Evolutionary conservation across 2,329 filamentous ascomycete genomes (phyloP), one percentile per base, ranked within the genome.

Genomic region (Chaetomiaceae sp.): DNA sequence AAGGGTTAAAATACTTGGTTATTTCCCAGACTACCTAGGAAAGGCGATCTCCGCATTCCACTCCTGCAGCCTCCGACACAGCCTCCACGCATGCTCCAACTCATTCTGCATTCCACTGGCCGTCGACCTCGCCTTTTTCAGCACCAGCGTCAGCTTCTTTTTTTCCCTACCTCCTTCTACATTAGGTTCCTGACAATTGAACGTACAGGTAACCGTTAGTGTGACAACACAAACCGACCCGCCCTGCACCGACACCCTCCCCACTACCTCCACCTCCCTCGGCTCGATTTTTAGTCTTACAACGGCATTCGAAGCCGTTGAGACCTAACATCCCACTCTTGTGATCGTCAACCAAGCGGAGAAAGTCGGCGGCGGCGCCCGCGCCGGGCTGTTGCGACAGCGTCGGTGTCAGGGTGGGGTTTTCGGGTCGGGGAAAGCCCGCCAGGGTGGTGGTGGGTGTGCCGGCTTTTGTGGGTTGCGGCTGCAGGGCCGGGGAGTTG

Each of bases 81-180:
- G 59, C 27, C 55, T 25, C 19, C 61, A 43, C 2, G 62, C 63
- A 33, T 65, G 64, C 9, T 62, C 51, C n/a, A 48, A 27, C 1
- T 62, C 64, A 11, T 37, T 55, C 53, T 58, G 57, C 17, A 49
- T 46, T 3, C 53, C 56, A 7, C 43, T 45, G 12, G 39, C 53
- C 50, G 42, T 48, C 14, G 53, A 51, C 23, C 43, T 29, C 14
- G 53, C 47, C 33, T 50, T 58, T 25, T 61, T 60, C 40, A 66
- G 57, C 40, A 60, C 54, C 2, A 66, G 48, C 9, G 51, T 53
- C 43, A 55, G 57, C 48, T 44, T 52, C n/a, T n/a, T n/a, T n/a
- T n/a, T n/a, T n/a, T 33, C 25, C 19, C 22, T 27, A 7, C 22
- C 42, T 12, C 29, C 48, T 6, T 25, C 49, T 1, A 40, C 47